These are phyloP conservation scores for Linaria vulgaris DNA, from an alignment of 257 asterid species.

Conservation along the genomic window DNA sequence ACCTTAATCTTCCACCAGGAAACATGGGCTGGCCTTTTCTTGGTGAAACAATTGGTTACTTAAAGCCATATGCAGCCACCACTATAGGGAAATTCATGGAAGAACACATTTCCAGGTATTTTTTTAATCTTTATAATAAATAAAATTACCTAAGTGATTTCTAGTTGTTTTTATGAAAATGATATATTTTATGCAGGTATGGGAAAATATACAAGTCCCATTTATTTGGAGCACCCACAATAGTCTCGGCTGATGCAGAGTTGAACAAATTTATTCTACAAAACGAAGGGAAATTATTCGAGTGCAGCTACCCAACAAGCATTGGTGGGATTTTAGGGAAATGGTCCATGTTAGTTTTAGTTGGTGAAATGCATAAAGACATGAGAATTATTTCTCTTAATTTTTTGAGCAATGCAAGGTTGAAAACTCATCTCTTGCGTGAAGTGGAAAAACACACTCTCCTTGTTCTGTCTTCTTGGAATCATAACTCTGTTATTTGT, in stretches of 20 bases:
- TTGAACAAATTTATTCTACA: constrained; percentile 69
- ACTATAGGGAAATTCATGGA: constrained; percentile 81
- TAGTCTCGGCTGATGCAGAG: constrained; percentile 88
- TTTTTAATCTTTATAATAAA: too few species aligned
- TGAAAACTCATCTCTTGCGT: constrained; percentile 57
- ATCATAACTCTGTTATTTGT: constrained; percentile 40
- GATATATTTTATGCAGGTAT: constrained; percentile 57
- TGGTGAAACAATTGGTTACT: constrained; percentile 76
- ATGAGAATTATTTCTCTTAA: constrained; percentile 84
- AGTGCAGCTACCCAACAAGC: constrained; percentile 89
- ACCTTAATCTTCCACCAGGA: constrained; percentile 78
- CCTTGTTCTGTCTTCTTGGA: constrained; percentile 75
- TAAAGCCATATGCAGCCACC: constrained; percentile 75
- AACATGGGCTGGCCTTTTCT: constrained; percentile 94
- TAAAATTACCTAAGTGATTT: too few species aligned
- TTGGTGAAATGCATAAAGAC: constrained; percentile 91
- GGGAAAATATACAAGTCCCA: constrained; percentile 87
- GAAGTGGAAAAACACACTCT: constrained; percentile 77
- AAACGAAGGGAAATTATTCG: constrained; percentile 80
- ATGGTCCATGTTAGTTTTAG: constrained; percentile 92
- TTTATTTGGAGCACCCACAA: constrained; percentile 73
- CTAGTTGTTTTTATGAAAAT: too few species aligned
- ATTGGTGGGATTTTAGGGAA: constrained; percentile 95
- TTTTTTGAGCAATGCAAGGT: constrained; percentile 74
- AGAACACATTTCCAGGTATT: constrained; percentile 79